These are phyloP conservation scores for Suillus fuscotomentosus DNA, from an alignment of 768 basidiomycete species.

Conservation along the genomic window DNA sequence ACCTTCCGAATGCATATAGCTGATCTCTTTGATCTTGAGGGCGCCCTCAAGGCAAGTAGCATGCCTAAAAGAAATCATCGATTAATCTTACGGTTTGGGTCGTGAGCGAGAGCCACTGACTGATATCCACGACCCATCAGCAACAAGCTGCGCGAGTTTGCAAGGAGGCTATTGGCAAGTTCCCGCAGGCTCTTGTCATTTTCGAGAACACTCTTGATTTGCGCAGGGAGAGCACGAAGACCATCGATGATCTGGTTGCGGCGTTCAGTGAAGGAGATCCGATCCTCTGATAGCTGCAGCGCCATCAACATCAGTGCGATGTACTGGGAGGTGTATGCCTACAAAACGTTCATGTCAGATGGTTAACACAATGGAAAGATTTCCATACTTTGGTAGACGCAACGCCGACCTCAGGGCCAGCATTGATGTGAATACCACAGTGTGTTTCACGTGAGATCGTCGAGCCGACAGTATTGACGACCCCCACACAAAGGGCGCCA, in stretches of 20 bases:
- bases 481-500: constrained; percentile 94
- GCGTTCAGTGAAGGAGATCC: constrained; percentile 88
- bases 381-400: constrained; percentile 86
- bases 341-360: constrained; percentile 5
- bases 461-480: constrained; percentile 98
- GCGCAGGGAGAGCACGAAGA: constrained; percentile 83
- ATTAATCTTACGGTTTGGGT: background rate
- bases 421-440: constrained; percentile 99
- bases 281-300: constrained; percentile 96
- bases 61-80: constrained; percentile 43
- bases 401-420: constrained; percentile 98
- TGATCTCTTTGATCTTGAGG: constrained; percentile 99
- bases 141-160: constrained; percentile 82
- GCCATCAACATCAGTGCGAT: constrained; percentile 98
- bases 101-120: constrained; percentile 39
- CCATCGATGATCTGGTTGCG: constrained; percentile 92
- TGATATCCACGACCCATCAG: constrained; percentile 99
- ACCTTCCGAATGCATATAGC: constrained; percentile 64
- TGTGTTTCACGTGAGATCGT: constrained; percentile 98
- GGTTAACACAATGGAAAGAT: background rate
- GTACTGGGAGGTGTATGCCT: constrained; percentile 99
- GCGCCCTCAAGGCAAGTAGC: constrained; percentile 98
- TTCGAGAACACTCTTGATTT: constrained; percentile 86
- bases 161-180: constrained; percentile 74
- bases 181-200: constrained; percentile 76